phyloP scores from a whole-genome alignment of 768 basidiomycete species.

The Erythrobasidium yunnanense region DNA sequence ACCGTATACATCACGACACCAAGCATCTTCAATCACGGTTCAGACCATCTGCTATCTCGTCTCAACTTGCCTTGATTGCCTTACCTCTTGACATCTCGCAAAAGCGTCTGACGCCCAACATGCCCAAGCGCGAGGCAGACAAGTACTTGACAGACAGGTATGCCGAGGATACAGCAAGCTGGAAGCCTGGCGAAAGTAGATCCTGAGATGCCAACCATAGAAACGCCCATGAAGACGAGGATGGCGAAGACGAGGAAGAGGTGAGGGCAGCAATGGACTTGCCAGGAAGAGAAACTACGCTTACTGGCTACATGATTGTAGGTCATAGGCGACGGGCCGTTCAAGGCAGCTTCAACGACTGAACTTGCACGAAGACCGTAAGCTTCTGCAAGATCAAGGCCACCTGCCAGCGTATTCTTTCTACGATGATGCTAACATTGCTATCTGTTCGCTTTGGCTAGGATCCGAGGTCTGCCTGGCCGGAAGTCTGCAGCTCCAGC shows the following conservation, averaged over 20 bases:
- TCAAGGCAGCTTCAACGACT: conserved; percentile 6
- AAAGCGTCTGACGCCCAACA: not conserved
- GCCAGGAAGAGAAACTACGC: not conserved
- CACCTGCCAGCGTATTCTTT: not conserved
- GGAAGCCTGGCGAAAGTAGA: not conserved
- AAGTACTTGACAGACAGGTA: conserved; percentile 22
- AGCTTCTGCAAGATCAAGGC: not conserved
- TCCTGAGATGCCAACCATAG: not conserved
- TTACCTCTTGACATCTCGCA: not conserved
- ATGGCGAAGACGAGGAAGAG: not conserved
- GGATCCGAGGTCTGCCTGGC: conserved; percentile 20
- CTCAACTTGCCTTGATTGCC: not conserved
- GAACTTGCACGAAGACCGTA: conserved; percentile 22
- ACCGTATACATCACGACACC: not conserved
- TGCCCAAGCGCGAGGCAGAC: conserved; percentile 17
- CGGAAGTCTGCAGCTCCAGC: conserved; percentile 2
- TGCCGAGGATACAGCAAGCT: not conserved
- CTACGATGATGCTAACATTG: not conserved
- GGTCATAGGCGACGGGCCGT: not conserved
- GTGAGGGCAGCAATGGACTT: not conserved
- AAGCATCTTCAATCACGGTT: not conserved
- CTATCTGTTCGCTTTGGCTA: not conserved
- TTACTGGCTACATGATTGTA: not conserved
- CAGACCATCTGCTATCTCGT: not conserved
- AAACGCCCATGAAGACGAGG: conserved; percentile 10